Percentiles rank a stretch among this genome's conserved stretches.
Conservation (phyloP, 2,329 filamentous ascomycete species). For the Alternaria longipes region DNA sequence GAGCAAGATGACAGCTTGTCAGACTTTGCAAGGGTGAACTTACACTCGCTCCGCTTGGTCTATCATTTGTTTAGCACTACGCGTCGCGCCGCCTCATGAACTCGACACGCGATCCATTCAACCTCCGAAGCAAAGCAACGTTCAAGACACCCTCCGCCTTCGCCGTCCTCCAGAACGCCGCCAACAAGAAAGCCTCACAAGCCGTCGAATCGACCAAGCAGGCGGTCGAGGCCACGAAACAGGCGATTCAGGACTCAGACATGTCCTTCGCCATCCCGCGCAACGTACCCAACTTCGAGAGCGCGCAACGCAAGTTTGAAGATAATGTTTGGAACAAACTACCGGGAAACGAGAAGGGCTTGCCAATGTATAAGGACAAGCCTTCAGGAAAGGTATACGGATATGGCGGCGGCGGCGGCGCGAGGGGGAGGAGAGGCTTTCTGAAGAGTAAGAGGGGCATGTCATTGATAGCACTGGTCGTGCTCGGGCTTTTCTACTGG, state of each 20-base stretch:
- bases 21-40: slow-evolving; percentile 12
- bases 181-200: slow-evolving; percentile 34
- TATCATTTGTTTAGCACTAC: slow-evolving; percentile 6
- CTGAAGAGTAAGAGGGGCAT: slow-evolving; percentile 69
- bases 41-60: slow-evolving; percentile 9
- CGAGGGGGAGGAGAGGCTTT: slow-evolving; percentile 62
- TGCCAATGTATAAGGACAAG: slow-evolving; percentile 99
- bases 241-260: slow-evolving; percentile 46
- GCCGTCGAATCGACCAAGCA: slow-evolving; percentile 43
- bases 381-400: slow-evolving; percentile 73
- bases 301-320: slow-evolving; percentile 53
- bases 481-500: slow-evolving; percentile 73
- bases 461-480: slow-evolving; percentile 61
- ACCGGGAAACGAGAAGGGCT: slow-evolving; percentile 67
- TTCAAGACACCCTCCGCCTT: slow-evolving; percentile 41
- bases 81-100: slow-evolving; percentile 47
- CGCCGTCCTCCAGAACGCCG: slow-evolving; percentile 43
- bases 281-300: slow-evolving; percentile 55
- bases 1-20: slow-evolving; percentile 12
- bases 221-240: slow-evolving; percentile 45
- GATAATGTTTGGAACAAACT: slow-evolving; percentile 58
- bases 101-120: slow-evolving; percentile 57
- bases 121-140: slow-evolving; percentile 50
- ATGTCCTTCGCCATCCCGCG: slow-evolving; percentile 56
- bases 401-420: slow-evolving; percentile 60